Base-by-base conservation (phyloP, 805 yeast species). In the Wickerhamomyces rabaulensis region DNA sequence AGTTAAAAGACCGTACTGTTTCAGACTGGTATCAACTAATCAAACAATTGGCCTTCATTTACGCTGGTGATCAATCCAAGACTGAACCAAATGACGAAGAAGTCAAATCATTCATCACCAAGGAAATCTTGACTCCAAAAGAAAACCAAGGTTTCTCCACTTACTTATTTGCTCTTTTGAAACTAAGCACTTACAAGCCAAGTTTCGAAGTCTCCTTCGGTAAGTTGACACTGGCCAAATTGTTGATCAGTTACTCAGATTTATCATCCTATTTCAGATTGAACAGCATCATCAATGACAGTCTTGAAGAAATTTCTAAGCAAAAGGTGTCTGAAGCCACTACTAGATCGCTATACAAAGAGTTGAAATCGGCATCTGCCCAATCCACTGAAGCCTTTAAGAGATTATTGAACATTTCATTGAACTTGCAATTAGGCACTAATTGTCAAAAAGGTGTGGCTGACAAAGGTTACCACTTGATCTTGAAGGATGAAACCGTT, bases 291-390 rank as follows among this genome's bases (percentile, higher is more conserved):
- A 47, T 60, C 12, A 39, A 50, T 27, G 36, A 42, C 15, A 48
- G 52, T 23, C 27, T 54, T 13, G 19, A 42, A n/a, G 59, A 57
- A 39, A 55, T 60, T 42, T 47, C 55, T 5, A 52, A 57, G 38
- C 52, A 50, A 42, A 58, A 52, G 21, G 62, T 57, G 22, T 31
- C 52, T 9, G 56, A 56, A 26, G 33, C 53, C 9, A 47, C 40
- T 22, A 31, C 55, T 38, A 60, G 64, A 53, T 54, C 52, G 39
- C 53, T 58, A 40, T 56, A 51, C 41, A 60, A 60, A 39, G 62
- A 60, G 22, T 31, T 57, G 3, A 56, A 52, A 23, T 42, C 49
- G 3, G 46, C 54, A 15, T 38, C 52, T 27, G 23, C 40, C 21
- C 22, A 39, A 5, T 37, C 46, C 3, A 46, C 58, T 2, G 64